These are phyloP conservation scores for Verticillium nonalfalfae DNA, from an alignment of 2,329 filamentous ascomycete species.

Conservation along the genomic window DNA sequence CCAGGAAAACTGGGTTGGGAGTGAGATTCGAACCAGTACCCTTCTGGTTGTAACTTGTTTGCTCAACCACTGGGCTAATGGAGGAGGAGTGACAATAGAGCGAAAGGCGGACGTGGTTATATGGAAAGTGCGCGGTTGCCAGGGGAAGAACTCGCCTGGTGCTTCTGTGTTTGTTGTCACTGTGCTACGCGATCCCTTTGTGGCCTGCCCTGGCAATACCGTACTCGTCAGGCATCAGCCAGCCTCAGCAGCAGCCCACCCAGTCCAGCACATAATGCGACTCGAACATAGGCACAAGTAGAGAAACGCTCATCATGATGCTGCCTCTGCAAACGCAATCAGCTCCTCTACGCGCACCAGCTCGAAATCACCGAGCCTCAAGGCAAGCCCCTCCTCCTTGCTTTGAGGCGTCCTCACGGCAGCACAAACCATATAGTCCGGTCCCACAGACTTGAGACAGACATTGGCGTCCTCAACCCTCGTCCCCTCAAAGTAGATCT, in stretches of 20 bases:
- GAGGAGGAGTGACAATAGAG: not conserved
- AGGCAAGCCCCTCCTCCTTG: conserved; percentile 28
- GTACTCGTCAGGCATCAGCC: too few relatives aligned
- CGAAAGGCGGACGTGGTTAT: not conserved
- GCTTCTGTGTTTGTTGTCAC: not conserved
- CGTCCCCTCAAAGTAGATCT: conserved; percentile 31
- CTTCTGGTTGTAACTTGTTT: not conserved
- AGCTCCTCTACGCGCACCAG: conserved; percentile 37
- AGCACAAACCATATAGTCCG: conserved; percentile 49
- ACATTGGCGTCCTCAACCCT: conserved; percentile 34
- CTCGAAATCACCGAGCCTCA: conserved; percentile 34
- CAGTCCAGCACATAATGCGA: too few relatives aligned
- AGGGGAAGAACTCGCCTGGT: not conserved
- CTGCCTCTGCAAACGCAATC: conserved; percentile 33
- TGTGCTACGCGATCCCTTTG: not conserved
- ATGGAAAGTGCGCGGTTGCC: not conserved
- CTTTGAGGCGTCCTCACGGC: conserved; percentile 35
- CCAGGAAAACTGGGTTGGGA: not conserved
- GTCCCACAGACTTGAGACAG: conserved; percentile 34
- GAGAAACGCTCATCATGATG: not conserved
- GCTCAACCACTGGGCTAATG: not conserved
- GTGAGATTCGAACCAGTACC: not conserved
- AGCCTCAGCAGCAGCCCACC: too few relatives aligned
- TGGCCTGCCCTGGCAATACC: not conserved
- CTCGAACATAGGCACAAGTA: not conserved